phyloP scores from a whole-genome alignment of 2,329 filamentous ascomycete genomes.

The Drechslerella stenobrocha region DNA sequence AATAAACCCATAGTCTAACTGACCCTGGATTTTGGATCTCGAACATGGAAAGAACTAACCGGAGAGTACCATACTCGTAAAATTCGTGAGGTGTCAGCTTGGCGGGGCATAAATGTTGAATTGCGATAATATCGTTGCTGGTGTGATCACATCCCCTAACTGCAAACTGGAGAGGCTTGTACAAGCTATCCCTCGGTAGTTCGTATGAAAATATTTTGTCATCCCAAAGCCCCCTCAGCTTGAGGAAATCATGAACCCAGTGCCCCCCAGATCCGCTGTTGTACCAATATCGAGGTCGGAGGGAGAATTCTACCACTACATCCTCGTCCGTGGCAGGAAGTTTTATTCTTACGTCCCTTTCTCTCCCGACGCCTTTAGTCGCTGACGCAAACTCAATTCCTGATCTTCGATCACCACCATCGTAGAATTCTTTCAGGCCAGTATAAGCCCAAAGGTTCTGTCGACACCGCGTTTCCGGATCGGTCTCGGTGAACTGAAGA shows the following conservation, averaged over 20 bases:
- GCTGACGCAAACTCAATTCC: slow-evolving; percentile 55
- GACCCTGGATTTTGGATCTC: too few relatives aligned
- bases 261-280: slow-evolving; percentile 51
- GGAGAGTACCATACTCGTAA: slow-evolving; percentile 58
- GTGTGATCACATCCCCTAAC: slow-evolving; percentile 50
- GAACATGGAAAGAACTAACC: too few relatives aligned
- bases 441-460: slow-evolving; percentile 24
- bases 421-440: slow-evolving; percentile 27
- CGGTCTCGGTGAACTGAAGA: slow-evolving; percentile 40
- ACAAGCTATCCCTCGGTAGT: slow-evolving; percentile 54
- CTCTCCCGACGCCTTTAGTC: slow-evolving; percentile 55
- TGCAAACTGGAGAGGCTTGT: slow-evolving; percentile 52
- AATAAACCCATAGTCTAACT: too few relatives aligned
- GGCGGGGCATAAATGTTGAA: slow-evolving; percentile 59
- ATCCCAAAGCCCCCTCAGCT: slow-evolving; percentile 37
- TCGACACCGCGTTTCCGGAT: slow-evolving; percentile 18
- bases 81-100: slow-evolving; percentile 62
- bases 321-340: slow-evolving; percentile 54
- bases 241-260: slow-evolving; percentile 49
- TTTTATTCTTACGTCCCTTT: slow-evolving; percentile 54
- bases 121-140: slow-evolving; percentile 62
- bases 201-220: slow-evolving; percentile 56
- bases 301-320: slow-evolving; percentile 59
- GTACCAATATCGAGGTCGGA: slow-evolving; percentile 56
- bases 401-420: slow-evolving; percentile 6